Evolutionary conservation across 2,329 filamentous ascomycete species (phyloP), one percentile per base, ranked within the genome.

Genomic region (Penicillium sclerotiorum): DNA sequence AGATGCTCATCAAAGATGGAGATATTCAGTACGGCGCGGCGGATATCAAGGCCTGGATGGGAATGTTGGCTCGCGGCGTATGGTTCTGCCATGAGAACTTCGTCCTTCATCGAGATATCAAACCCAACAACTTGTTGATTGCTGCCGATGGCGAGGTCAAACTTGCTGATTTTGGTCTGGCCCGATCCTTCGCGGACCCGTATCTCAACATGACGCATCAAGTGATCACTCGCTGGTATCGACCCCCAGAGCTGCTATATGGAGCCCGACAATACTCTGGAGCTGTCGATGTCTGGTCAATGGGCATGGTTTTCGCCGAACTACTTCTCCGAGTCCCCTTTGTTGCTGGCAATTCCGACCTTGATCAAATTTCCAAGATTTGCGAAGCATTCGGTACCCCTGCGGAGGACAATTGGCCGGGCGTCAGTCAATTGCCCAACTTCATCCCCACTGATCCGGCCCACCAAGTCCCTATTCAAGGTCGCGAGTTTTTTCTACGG

Each of bases 31-130:
- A 97, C 71, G 89, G 89, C 54, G 83, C 85, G 9, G 88, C 89
- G 15, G 94, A 99, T 71, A 91, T 97, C 71, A 99, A 99, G 72
- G 88, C 91, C 13, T 99, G 94, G 94, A 95, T 96, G 87, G 89
- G 89, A 56, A 97, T 97, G 94, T 81, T 97, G n/a, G 83, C 83
- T 22, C 86, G 93, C 35, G 94, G 89, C 21, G 85, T 97, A 22
- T 95, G 90, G 87, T 99, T 95, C 78, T 97, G 94, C 72, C 94
- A 99, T 72, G 89, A 92, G 68, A 95, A 94, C 70, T 93, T 88
- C 63, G 84, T 99, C 15, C 80, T 99, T 23, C 94, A 99, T 74
- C 89, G 94, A 62, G 94, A 99, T 77, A 97, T 99, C 78, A 99
- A 99, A 75, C 93, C 93, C 40, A 97, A 97, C 82, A 99, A 99